Evolutionary conservation across 768 basidiomycete species (phyloP).

Genomic region (Hygrophorus pudorinus): DNA sequence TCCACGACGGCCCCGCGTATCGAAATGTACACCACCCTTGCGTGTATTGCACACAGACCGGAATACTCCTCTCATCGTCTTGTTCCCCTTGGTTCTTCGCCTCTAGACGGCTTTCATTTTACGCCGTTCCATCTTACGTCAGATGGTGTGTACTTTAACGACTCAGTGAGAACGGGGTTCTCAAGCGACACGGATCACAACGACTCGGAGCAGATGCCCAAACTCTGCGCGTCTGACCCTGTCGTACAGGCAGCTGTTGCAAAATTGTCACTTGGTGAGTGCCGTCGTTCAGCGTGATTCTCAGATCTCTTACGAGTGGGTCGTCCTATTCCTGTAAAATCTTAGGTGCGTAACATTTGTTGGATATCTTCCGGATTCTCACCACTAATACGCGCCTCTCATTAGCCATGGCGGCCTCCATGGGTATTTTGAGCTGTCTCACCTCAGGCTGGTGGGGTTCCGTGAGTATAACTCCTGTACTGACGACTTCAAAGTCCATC

Average conservation of each 20-base stretch:
- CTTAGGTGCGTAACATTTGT: no score
- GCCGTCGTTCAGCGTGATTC: not conserved
- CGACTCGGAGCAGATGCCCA: constrained; percentile 3
- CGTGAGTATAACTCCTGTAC: constrained; percentile 29
- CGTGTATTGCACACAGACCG: constrained; percentile 57
- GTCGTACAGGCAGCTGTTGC: constrained; percentile 66
- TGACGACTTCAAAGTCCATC: not conserved
- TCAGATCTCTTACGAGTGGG: not conserved
- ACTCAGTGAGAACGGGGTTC: not conserved
- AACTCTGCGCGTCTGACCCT: constrained; percentile 55
- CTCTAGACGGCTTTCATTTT: constrained; percentile 6
- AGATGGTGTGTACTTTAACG: not conserved
- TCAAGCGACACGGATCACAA: not conserved
- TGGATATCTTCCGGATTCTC: not conserved
- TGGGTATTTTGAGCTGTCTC: constrained; percentile 66
- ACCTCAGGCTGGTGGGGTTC: constrained; percentile 85
- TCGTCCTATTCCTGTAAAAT: constrained; percentile 8
- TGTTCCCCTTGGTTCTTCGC: constrained; percentile 9
- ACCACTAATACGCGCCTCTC: not conserved
- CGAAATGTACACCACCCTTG: constrained; percentile 66
- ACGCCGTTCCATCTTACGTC: not conserved
- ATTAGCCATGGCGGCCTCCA: constrained; percentile 50
- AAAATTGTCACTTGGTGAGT: constrained; percentile 50
- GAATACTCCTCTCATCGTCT: constrained; percentile 31
- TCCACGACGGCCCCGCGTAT: constrained; percentile 60